These are phyloP conservation scores for Suillus bovinus DNA, from an alignment of 768 basidiomycete genomes.

Conservation along the genomic window DNA sequence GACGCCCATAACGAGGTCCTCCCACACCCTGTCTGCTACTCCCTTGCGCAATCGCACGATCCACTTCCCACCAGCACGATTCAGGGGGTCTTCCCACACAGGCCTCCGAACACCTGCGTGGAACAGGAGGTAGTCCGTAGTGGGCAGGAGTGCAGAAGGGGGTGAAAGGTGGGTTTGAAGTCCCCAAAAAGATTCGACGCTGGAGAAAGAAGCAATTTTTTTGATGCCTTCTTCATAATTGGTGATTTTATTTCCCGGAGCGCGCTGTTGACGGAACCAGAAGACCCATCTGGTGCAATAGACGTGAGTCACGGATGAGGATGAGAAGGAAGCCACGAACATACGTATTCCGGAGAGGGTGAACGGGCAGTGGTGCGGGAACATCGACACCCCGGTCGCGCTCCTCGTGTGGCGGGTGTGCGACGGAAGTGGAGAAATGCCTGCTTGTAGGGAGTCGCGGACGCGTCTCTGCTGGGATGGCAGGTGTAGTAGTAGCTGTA, in stretches of 20 bases:
- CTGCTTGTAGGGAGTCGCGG: conserved; percentile 62
- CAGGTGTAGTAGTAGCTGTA: conserved; percentile 18
- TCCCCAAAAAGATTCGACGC: conserved; percentile 97
- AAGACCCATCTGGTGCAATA: conserved; percentile 72
- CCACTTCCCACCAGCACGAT: conserved; percentile 90
- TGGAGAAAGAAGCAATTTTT: conserved; percentile 86
- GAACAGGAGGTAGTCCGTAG: conserved; percentile 94
- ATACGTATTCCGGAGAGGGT: conserved; percentile 88
- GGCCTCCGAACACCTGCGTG: conserved; percentile 83
- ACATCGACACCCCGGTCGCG: conserved; percentile 30
- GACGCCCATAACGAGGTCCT: conserved; percentile 82
- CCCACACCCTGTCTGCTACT: conserved; percentile 88
- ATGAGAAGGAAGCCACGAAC: conserved; percentile 49
- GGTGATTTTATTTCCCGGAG: conserved; percentile 85
- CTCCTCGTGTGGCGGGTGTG: conserved; percentile 30
- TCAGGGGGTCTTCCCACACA: conserved; percentile 95
- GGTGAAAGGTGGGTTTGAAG: conserved; percentile 89
- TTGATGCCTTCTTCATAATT: conserved; percentile 96
- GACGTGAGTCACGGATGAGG: conserved; percentile 12
- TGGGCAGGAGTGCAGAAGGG: conserved; percentile 81
- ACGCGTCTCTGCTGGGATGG: conserved; percentile 23
- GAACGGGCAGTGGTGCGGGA: conserved; percentile 43
- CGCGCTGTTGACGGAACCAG: conserved; percentile 89
- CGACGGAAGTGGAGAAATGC: conserved; percentile 68
- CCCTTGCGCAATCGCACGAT: conserved; percentile 92